Evolutionary conservation across 2,329 filamentous ascomycete species (phyloP), one percentile per base, ranked within the genome.

Genomic region (Karstenula rhodostoma): DNA sequence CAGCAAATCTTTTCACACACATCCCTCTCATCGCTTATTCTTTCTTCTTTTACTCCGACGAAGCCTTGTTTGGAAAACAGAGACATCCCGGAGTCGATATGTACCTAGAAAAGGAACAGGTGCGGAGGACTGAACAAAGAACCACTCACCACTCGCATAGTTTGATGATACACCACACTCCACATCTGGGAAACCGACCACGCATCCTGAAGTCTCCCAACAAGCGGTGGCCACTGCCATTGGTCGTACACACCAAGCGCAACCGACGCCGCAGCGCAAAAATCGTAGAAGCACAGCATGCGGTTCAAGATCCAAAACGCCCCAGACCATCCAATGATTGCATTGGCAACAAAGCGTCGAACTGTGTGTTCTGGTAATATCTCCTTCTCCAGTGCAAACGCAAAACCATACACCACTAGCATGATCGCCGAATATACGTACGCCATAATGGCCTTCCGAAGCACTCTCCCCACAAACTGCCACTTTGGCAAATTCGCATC

Each of bases 181-280:
- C 51, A 62, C 42, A 64, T 42, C 29, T 57, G 47, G n/a, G 48
- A 47, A 10, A 60, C 57, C 5, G 47, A 60, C 58, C 37, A 58
- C 13, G 54, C 54, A 47, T 57, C 53, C n/a, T 44, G 29, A 13
- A 54, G 5, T 2, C 19, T 49, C 3, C 44, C 47, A 40, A 59
- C 52, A 29, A 57, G 29, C 7, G 56, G 53, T 22, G 52, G 58
- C 49, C 56, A 63, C n/a, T 56, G 52, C 54, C 61, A 63, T 10
- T 43, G 50, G 17, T 59, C 53, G 49, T 35, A 47, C 32, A 60
- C 15, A 15, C 58, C 54, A 9, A 52, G 17, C 8, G 47, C 53
- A 47, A 60, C 54, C 25, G 53, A 56, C 2, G 54, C 15, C 3
- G 54, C 48, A 10, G 58, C 54, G 12, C 37, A 3, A 15, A 53